Evolutionary conservation across 2,329 filamentous ascomycete genomes (phyloP), one percentile per base, ranked within the genome.

Genomic region (Dothidotthia symphoricarpi): DNA sequence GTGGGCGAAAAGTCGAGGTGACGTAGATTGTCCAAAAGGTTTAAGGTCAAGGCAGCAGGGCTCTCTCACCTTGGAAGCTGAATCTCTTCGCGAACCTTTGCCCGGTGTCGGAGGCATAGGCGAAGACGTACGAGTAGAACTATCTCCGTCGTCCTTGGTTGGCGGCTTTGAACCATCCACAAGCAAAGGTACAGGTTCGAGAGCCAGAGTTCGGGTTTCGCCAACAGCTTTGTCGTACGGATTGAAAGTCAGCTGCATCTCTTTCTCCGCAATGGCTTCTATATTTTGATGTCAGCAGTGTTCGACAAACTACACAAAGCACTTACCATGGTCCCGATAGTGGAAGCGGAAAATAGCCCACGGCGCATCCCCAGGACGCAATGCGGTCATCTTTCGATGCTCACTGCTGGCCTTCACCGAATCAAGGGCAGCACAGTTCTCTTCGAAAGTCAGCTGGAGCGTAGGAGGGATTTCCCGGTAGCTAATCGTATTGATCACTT

Each of bases 271-370:
- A 16, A 63, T 56, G 0, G 52, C 42, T 2, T 53, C 57, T 63
- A 16, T 6, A 28, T 17, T 6, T 3, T 10, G 3, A n/a, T 5
- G 22, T 47, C 14, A 46, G 35, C 28, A 13, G 6, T 14, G 3
- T 8, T 1, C 3, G 4, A 24, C 4, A 14, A 10, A 10, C 13
- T 3, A n/a, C 1, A 12, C 1, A 12, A 12, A 26, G 4, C 12
- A 34, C 50, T 30, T 29, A 59, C 60, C 46, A 31, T 55, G 36
- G 24, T 38, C 58, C 6, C 70, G 62, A 43, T 71, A 72, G 46
- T 69, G 65, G 44, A 71, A 72, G 13, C 66, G 57, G 32, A 71
- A 65, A 9, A 64, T 61, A 1, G 59, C 64, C 67, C 68, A 70
- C 5, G 68, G 59, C 30, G 59, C 49, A 12, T 38, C 44, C 1